Conservation (phyloP, 148 eudicot species). For the Arctostaphylos glauca region DNA sequence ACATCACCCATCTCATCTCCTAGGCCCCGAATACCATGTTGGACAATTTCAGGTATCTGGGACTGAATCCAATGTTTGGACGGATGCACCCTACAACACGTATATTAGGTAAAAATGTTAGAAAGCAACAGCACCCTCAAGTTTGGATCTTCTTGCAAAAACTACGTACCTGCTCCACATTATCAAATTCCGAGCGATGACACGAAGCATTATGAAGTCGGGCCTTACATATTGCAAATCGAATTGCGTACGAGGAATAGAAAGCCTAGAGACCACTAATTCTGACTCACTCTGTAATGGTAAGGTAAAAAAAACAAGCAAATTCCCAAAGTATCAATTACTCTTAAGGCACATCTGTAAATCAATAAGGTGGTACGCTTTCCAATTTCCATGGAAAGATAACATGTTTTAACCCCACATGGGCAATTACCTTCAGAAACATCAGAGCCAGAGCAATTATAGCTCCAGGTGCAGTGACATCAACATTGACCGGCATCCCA, state of each 20-base stretch:
- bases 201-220: conserved; percentile 94
- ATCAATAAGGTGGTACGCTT: not conserved
- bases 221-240: conserved; percentile 95
- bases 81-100: conserved; percentile 62
- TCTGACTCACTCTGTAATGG: conserved; percentile 83
- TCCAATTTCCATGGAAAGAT: not conserved
- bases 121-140: not conserved
- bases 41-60: conserved; percentile 79
- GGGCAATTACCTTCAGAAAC: conserved; percentile 75
- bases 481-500: conserved; percentile 68
- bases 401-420: not conserved
- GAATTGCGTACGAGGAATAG: conserved; percentile 78
- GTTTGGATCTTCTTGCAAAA: not conserved
- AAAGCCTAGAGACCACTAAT: conserved; percentile 69
- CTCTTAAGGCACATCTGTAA: not conserved
- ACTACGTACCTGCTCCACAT: conserved; percentile 84
- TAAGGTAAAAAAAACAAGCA: not conserved
- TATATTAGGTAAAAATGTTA: not conserved
- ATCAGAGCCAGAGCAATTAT: conserved; percentile 80
- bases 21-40: conserved; percentile 54
- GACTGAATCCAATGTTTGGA: conserved; percentile 85
- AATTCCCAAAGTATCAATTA: not conserved
- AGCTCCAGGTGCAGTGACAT: conserved; percentile 98
- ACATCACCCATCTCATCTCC: conserved; percentile 57
- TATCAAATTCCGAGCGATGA: conserved; percentile 88